These are phyloP conservation scores for Isatis tinctoria DNA, from an alignment of 345 rosid species.

Conservation along the genomic window DNA sequence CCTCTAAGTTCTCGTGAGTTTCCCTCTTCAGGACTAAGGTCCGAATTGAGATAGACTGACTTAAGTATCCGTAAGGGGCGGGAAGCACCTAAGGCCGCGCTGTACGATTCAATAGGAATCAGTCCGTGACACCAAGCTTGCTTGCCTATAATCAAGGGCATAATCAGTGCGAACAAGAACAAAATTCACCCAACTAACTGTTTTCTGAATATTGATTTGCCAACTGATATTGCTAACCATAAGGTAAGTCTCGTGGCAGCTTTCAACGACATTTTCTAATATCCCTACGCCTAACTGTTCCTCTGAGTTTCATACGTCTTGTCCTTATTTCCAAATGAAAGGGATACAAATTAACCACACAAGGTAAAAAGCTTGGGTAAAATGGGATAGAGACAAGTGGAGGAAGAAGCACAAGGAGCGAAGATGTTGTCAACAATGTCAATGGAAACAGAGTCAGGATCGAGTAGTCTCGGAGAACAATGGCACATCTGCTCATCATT, in stretches of 20 bases:
- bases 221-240: conserved; percentile 63
- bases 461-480: conserved; percentile 34
- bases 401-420: conserved; percentile 40
- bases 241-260: conserved; percentile 49
- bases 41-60: too few species aligned
- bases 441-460: conserved; percentile 64
- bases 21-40: too few species aligned
- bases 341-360: conserved; percentile 88
- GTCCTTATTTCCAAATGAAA: conserved; percentile 25
- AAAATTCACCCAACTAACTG: conserved; percentile 53
- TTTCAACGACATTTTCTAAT: neutral
- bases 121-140: too few species aligned
- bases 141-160: conserved; percentile 59
- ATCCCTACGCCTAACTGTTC: neutral
- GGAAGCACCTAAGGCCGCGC: too few species aligned
- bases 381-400: conserved; percentile 83
- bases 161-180: conserved; percentile 52
- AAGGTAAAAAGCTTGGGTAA: conserved; percentile 66
- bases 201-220: conserved; percentile 80
- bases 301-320: neutral
- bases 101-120: too few species aligned
- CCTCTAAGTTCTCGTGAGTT: too few species aligned
- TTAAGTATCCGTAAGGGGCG: too few species aligned
- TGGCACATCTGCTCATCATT: conserved; percentile 30
- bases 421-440: conserved; percentile 82